Percentiles rank a stretch among this genome's conserved stretches.
Evolutionary conservation across 495 filamentous ascomycete genomes (phyloP).

Genomic region (Penicillium longicatenatum): DNA sequence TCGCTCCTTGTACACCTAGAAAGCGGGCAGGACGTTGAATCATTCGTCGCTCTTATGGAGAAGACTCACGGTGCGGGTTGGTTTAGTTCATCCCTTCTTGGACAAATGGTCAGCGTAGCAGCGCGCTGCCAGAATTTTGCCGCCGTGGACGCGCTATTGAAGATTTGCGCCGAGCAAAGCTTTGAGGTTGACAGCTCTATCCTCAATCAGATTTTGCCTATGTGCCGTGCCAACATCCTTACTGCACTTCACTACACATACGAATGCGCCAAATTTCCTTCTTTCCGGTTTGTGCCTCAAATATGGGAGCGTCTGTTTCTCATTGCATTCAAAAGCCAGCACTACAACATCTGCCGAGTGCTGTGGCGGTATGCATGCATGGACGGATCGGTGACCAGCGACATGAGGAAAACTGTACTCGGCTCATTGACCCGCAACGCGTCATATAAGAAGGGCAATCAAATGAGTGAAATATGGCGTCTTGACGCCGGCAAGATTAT

Average conservation of each 20-base stretch:
- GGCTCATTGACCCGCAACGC: slow-evolving; percentile 31
- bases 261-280: slow-evolving; percentile 17
- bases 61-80: slow-evolving; percentile 32
- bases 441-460: slow-evolving; percentile 3
- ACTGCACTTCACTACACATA: slow-evolving; percentile 25
- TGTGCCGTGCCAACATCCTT: slow-evolving; percentile 26
- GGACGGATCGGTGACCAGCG: slow-evolving; percentile 29
- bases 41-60: slow-evolving; percentile 38
- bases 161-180: slow-evolving; percentile 29
- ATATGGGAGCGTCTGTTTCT: slow-evolving; percentile 41
- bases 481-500: slow-evolving; percentile 42
- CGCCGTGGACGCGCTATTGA: slow-evolving; percentile 29
- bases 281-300: slow-evolving; percentile 10
- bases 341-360: slow-evolving; percentile 48
- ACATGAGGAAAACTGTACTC: slow-evolving; percentile 37
- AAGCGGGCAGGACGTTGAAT: slow-evolving; percentile 32
- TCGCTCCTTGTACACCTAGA: slow-evolving; percentile 37
- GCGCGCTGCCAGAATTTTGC: slow-evolving; percentile 22
- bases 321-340: slow-evolving; percentile 36
- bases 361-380: slow-evolving; percentile 54
- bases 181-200: slow-evolving; percentile 22
- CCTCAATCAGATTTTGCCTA: slow-evolving; percentile 23
- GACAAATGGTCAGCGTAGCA: slow-evolving; percentile 39
- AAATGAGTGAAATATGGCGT: slow-evolving; percentile 25
- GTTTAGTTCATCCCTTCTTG: slow-evolving; percentile 36